Percentiles rank a stretch among this genome's conserved stretches.
Evolutionary conservation across 345 rosid genomes (phyloP).

Genomic region (Euphorbia pulcherrima): DNA sequence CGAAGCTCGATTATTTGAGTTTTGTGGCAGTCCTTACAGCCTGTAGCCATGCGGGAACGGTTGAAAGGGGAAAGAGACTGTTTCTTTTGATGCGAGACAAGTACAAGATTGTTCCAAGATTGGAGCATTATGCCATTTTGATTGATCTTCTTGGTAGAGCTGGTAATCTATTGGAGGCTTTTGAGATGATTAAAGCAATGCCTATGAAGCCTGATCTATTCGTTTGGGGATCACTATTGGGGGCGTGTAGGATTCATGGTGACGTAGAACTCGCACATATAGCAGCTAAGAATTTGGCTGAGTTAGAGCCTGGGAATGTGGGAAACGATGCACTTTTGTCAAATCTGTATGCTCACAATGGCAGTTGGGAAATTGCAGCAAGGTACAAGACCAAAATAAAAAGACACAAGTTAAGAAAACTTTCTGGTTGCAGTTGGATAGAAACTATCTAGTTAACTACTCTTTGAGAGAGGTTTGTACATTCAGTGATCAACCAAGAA

Average conservation of each 20-base stretch:
- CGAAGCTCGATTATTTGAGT: slow-evolving; percentile 65
- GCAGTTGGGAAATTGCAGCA: slow-evolving; percentile 51
- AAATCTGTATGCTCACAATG: slow-evolving; percentile 55
- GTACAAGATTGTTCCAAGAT: slow-evolving; percentile 54
- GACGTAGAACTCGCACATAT: slow-evolving; percentile 59
- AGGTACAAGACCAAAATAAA: slow-evolving; percentile 50
- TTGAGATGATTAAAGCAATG: slow-evolving; percentile 49
- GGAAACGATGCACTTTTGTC: slow-evolving; percentile 54
- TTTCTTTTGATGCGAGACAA: slow-evolving; percentile 61
- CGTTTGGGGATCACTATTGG: slow-evolving; percentile 87
- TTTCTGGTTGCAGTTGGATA: slow-evolving; percentile 72
- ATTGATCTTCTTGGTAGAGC: slow-evolving; percentile 83
- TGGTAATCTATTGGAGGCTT: slow-evolving; percentile 65
- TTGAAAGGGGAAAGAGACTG: slow-evolving; percentile 58
- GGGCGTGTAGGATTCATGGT: slow-evolving; percentile 77
- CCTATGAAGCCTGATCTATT: slow-evolving; percentile 67
- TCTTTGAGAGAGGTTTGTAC: neutral
- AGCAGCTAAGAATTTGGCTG: slow-evolving; percentile 54
- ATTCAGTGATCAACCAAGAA: neutral
- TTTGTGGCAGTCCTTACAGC: slow-evolving; percentile 79
- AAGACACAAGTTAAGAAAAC: slow-evolving; percentile 37
- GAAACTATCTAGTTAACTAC: slow-evolving; percentile 27
- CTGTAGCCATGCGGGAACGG: slow-evolving; percentile 68
- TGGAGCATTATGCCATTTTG: slow-evolving; percentile 79
- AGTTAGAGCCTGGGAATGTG: slow-evolving; percentile 68